phyloP scores from a whole-genome alignment of 441 rosid species.

The Pelargonium australe region DNA sequence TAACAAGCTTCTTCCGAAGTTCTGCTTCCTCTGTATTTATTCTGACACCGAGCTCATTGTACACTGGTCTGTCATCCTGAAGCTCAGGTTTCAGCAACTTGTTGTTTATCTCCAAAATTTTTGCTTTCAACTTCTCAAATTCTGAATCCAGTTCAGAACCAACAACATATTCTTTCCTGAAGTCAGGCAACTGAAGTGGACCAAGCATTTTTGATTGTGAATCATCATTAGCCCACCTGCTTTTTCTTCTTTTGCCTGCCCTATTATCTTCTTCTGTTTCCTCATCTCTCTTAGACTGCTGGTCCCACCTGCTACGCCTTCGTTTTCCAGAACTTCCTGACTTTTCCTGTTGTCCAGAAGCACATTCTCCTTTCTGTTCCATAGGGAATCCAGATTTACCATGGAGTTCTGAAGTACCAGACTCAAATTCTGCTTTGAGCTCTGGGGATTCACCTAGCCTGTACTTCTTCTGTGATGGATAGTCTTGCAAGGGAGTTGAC shows the following conservation, averaged over 20 bases:
- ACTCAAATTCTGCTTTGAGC: conserved; percentile 9
- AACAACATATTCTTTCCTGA: conserved; percentile 13
- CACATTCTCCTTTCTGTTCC: conserved; percentile 6
- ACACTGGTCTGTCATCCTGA: conserved; percentile 15
- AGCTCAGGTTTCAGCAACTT: conserved; percentile 21
- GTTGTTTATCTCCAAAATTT: conserved; percentile 21
- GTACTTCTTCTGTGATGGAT: conserved; percentile 6
- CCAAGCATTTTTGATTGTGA: conserved; percentile 22
- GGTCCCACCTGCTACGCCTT: conserved; percentile 18
- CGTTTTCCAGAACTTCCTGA: conserved; percentile 21
- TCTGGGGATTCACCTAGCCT: conserved; percentile 12
- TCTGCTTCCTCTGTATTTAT: conserved; percentile 18
- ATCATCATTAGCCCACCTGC: conserved; percentile 23
- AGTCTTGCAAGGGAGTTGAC: conserved; percentile 3
- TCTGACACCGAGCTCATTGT: conserved; percentile 16
- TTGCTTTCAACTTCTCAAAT: conserved; percentile 20
- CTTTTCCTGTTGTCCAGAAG: conserved; percentile 14
- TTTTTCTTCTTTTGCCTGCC: conserved; percentile 26
- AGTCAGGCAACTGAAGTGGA: conserved; percentile 26
- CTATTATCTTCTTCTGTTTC: conserved; percentile 14
- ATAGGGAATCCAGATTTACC: conserved; percentile 5
- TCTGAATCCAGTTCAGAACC: conserved; percentile 19
- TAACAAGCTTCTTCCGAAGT: conserved; percentile 18
- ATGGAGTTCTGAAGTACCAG: conserved; percentile 8
- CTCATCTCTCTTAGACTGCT: conserved; percentile 11